Evolutionary conservation across 768 basidiomycete genomes (phyloP), one percentile per base, ranked within the genome.

Genomic region (Aureoboletus auriporus): DNA sequence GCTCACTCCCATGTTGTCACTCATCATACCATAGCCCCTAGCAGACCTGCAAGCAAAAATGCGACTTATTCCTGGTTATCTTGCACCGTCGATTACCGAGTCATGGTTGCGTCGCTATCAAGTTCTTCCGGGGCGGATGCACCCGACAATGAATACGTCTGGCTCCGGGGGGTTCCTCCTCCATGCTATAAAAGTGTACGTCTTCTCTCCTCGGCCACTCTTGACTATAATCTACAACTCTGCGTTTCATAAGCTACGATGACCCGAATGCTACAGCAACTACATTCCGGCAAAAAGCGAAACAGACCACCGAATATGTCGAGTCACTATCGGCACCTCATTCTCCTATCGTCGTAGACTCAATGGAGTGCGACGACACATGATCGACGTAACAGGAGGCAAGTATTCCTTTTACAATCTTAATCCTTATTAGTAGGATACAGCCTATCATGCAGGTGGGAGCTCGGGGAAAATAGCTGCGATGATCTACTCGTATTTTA

Each of bases 71-170:
- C 81, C 86, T 8, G 68, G 76, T 52, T 94, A 82, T 66, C 72
- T 98, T 10, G 83, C 82, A 29, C 86, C 92, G 8, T 83, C 77
- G 13, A 70, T 98, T 28, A 86, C 89, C 3, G 95, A 98, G 67
- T 75, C 81, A 10, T 97, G 89, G 86, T 67, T 91, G 36, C 81
- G 95, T 27, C 79, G 81, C 53, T 99, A 98, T 70, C 95, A 98
- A 71, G 85, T 93, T 13, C 75, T 99, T n/a, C 96, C 96, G 20
- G 95, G 96, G 20, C 78, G 96, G 31, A 95, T 91, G 35, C 96
- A 99, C 71, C 96, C 96, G 4, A 82, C 80, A 54, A 98, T 99
- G 96, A 84, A 76, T 47, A 89, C 83, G 50, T 86, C 89, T 17
- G 91, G 90, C 10, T 84, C 86, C 1, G 94, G 93, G 12, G 95